Percentiles rank a stretch among this genome's conserved stretches.
Conservation (phyloP, 1,284 basidiomycete species). For the Sporisorium exsertum region DNA sequence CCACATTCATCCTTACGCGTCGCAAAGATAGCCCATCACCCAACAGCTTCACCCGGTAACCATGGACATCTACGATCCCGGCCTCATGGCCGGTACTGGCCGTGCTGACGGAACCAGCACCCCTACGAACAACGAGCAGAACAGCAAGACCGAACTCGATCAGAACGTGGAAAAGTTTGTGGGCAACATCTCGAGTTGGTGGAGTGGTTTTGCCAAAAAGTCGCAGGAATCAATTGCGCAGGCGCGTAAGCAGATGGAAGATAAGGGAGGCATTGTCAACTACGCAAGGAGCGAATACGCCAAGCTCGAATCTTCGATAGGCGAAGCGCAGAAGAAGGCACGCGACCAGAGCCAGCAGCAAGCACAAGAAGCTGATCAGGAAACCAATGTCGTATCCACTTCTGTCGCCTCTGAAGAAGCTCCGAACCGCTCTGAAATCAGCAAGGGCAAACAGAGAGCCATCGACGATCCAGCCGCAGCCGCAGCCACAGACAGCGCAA, state of each 20-base stretch:
- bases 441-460: constrained; percentile 45
- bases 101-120: constrained; percentile 23
- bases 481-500: background rate
- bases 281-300: constrained; percentile 53
- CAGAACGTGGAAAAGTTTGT: constrained; percentile 62
- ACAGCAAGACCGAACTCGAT: constrained; percentile 53
- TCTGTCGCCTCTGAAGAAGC: background rate
- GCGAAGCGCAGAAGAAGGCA: constrained; percentile 55
- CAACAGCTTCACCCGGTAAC: background rate
- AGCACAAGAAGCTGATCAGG: background rate
- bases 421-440: constrained; percentile 15
- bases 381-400: background rate
- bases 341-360: constrained; percentile 43
- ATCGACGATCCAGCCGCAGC: constrained; percentile 17
- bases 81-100: constrained; percentile 17
- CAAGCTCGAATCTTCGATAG: constrained; percentile 56
- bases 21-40: too few species aligned
- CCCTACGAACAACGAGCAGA: constrained; percentile 6
- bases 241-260: constrained; percentile 56
- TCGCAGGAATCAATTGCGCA: constrained; percentile 52
- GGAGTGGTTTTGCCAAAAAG: constrained; percentile 61
- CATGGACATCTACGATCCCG: constrained; percentile 55
- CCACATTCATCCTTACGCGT: background rate
- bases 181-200: constrained; percentile 63
- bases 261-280: constrained; percentile 58